phyloP scores from a whole-genome alignment of 768 basidiomycete species.

The Boletus bicolor region DNA sequence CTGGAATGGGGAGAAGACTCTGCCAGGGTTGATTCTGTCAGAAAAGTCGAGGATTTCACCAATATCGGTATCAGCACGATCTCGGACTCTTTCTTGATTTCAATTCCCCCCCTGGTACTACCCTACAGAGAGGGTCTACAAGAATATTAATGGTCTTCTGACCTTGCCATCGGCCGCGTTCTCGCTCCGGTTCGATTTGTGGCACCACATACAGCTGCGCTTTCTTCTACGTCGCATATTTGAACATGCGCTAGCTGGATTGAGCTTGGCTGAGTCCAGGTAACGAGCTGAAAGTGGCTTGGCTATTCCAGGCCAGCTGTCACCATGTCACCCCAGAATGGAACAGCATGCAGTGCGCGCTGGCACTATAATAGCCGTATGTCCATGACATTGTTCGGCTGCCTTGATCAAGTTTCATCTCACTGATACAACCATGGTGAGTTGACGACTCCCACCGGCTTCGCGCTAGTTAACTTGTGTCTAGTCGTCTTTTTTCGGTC shows the following conservation, averaged over 20 bases:
- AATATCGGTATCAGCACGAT: not conserved
- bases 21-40: not conserved
- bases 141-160: not conserved
- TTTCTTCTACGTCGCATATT: not conserved
- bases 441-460: not conserved
- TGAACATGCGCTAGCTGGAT: not conserved
- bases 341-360: slow-evolving; percentile 19
- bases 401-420: slow-evolving; percentile 5
- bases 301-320: slow-evolving; percentile 14
- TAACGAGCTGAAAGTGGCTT: not conserved
- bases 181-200: not conserved
- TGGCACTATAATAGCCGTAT: slow-evolving; percentile 11
- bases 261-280: not conserved
- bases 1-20: not conserved
- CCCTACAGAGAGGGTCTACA: not conserved
- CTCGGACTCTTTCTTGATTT: not conserved
- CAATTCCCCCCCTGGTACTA: not conserved
- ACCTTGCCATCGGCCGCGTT: not conserved
- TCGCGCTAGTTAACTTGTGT: not conserved
- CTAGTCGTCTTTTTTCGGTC: slow-evolving; percentile 63
- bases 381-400: slow-evolving; percentile 8
- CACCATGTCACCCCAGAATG: slow-evolving; percentile 20
- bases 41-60: not conserved
- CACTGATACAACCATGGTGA: slow-evolving; percentile 23
- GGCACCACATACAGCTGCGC: not conserved